phyloP scores from a whole-genome alignment of 352 stramenopile species.

The Saprolegnia diclina region DNA sequence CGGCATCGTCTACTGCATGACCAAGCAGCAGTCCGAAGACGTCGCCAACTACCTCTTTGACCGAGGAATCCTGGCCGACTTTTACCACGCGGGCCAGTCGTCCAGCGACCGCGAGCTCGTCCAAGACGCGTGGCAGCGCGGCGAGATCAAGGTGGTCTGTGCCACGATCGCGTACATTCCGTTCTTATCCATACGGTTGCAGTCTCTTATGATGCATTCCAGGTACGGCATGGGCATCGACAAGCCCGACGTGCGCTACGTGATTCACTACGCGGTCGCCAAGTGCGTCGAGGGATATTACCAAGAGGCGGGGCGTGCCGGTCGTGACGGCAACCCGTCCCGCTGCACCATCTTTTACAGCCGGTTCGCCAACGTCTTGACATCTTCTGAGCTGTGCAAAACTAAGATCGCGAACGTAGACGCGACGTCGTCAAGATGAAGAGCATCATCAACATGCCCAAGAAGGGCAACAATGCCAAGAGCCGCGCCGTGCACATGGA shows the following conservation, averaged over 20 bases:
- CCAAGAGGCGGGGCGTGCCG: conserved; percentile 26
- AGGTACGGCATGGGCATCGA: conserved; percentile 30
- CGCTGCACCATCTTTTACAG: conserved; percentile 27
- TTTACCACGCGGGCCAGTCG: conserved; percentile 24
- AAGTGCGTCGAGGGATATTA: conserved; percentile 30
- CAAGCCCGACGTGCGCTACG: conserved; percentile 27
- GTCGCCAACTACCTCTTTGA: conserved; percentile 28
- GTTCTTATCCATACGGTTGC: neutral
- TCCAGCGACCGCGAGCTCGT: conserved; percentile 22
- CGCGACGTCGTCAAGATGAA: conserved; percentile 23
- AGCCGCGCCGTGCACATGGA: conserved; percentile 22
- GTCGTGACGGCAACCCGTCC: conserved; percentile 18
- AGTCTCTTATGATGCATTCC: neutral
- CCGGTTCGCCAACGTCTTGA: neutral
- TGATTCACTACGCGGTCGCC: conserved; percentile 27
- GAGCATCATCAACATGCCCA: conserved; percentile 29
- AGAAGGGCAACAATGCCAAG: conserved; percentile 27
- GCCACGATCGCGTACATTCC: conserved; percentile 25
- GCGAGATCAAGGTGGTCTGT: conserved; percentile 24
- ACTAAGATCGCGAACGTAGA: no score
- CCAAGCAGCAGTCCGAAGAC: conserved; percentile 26
- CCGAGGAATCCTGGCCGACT: conserved; percentile 13
- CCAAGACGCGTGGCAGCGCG: conserved; percentile 24
- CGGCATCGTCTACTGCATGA: conserved; percentile 29
- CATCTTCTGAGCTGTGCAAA: no score